These are phyloP conservation scores for Aspergillus sp. DNA, from an alignment of 2,329 filamentous ascomycete species.

Conservation along the genomic window DNA sequence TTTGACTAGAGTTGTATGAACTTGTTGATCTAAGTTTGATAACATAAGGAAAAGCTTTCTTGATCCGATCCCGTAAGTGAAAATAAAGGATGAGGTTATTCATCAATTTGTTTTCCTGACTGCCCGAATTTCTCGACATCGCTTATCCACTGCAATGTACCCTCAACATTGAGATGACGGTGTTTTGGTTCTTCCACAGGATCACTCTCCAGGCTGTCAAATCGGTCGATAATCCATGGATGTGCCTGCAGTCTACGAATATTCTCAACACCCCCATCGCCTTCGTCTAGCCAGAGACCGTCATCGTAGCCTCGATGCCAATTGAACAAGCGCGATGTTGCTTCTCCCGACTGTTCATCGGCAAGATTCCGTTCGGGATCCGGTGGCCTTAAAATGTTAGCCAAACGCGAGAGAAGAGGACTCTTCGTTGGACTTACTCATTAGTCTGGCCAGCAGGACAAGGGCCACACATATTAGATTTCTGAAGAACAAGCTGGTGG, in stretches of 20 bases:
- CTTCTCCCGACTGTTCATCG: constrained; percentile 15
- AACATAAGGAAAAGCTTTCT: too few species aligned
- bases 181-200: not conserved
- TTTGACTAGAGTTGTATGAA: too few species aligned
- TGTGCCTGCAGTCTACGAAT: constrained; percentile 20
- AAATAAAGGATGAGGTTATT: too few species aligned
- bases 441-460: not conserved
- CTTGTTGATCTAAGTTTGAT: too few species aligned
- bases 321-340: constrained; percentile 24
- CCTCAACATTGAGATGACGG: not conserved
- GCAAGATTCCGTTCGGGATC: constrained; percentile 8
- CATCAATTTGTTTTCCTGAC: not conserved
- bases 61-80: too few species aligned
- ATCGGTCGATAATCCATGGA: constrained; percentile 24
- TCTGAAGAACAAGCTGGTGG: not conserved
- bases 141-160: not conserved
- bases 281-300: constrained; percentile 25
- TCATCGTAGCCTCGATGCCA: constrained; percentile 24
- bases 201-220: constrained; percentile 1
- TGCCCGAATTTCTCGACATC: not conserved
- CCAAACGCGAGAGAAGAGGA: not conserved
- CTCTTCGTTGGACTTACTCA: constrained; percentile 5
- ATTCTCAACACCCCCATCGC: constrained; percentile 12
- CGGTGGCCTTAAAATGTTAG: constrained; percentile 4
- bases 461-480: not conserved